Evolutionary conservation across 768 basidiomycete species (phyloP).

Genomic region (Xanthoconium purpureum): DNA sequence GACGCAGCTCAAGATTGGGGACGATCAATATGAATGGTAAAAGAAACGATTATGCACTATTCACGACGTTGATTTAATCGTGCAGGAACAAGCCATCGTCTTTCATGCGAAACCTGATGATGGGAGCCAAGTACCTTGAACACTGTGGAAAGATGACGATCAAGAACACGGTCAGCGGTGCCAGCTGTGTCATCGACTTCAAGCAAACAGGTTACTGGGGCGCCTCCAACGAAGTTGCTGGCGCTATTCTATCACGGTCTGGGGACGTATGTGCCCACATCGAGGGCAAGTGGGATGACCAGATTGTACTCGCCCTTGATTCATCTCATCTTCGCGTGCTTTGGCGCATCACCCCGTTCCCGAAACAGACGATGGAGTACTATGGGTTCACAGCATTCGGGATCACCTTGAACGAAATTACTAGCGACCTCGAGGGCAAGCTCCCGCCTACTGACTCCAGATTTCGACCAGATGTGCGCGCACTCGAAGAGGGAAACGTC

Average conservation of each 20-base stretch:
- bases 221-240: constrained; percentile 68
- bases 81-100: constrained; percentile 81
- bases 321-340: constrained; percentile 68
- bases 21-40: constrained; percentile 72
- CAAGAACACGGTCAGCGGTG: constrained; percentile 53
- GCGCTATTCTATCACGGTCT: constrained; percentile 50
- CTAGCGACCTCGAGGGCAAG: constrained; percentile 56
- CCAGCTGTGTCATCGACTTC: constrained; percentile 74
- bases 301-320: constrained; percentile 66
- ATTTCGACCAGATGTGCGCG: constrained; percentile 75
- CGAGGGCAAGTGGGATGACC: constrained; percentile 92
- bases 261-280: constrained; percentile 58
- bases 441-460: constrained; percentile 83
- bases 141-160: constrained; percentile 79
- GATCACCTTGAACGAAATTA: constrained; percentile 79
- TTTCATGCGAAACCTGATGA: constrained; percentile 86
- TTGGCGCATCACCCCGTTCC: constrained; percentile 75
- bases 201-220: constrained; percentile 86
- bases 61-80: background rate
- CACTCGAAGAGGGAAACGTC: constrained; percentile 73
- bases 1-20: constrained; percentile 61
- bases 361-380: constrained; percentile 63
- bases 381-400: constrained; percentile 84
- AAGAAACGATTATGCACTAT: constrained; percentile 11
- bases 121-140: constrained; percentile 88